Base-by-base conservation (phyloP, 148 eudicot genomes). In the Polygonum maritimum region DNA sequence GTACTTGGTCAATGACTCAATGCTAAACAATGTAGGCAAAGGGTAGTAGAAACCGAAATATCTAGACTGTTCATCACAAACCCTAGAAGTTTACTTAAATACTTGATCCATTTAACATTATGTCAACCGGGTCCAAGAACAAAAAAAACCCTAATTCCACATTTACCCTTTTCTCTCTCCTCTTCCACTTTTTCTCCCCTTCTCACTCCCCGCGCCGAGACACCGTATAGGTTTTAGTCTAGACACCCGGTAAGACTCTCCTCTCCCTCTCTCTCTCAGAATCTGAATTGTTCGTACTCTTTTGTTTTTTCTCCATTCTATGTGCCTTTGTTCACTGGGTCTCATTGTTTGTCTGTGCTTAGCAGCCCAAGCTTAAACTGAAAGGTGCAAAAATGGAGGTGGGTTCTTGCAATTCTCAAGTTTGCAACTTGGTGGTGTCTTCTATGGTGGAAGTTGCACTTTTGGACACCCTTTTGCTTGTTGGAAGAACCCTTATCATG, bases 401-500 rank as follows among this genome's bases (percentile, higher is more conserved):
- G 78, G 82, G 73, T 41, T 76, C 55, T 41, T 57, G 80, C 76
- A 83, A 79, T 47, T 83, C 82, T 76, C 84, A 84, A 22, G 77
- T 76, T 79, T 80, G 75, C 62, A 79, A 35, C 54, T 65, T 65
- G 39, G 55, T 79, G 79, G 77, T 62, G 35, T 84, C 22, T 79
- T 84, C 80, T 38, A 78, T 75, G n/a, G 52, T 84, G 78, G 82
- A 90, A 71, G 77, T 69, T 79, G 78, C 83, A 74, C 72, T 83
- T 71, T 45, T 78, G 15, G 82, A 83, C 8, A 76, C 93, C 48
- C 76, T 88, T 78, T 80, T 88, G 80, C 78, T 88, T 76, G 85
- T 89, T 81, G 87, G 87, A 67, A 88, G 84, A 76, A 79, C 91
- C 78, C 82, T 89, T 57, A 48, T 86, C 36, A 62, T 81, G 93